Evolutionary conservation across 306 rosid species (phyloP).

Genomic region (Sechiopsis laciniata): DNA sequence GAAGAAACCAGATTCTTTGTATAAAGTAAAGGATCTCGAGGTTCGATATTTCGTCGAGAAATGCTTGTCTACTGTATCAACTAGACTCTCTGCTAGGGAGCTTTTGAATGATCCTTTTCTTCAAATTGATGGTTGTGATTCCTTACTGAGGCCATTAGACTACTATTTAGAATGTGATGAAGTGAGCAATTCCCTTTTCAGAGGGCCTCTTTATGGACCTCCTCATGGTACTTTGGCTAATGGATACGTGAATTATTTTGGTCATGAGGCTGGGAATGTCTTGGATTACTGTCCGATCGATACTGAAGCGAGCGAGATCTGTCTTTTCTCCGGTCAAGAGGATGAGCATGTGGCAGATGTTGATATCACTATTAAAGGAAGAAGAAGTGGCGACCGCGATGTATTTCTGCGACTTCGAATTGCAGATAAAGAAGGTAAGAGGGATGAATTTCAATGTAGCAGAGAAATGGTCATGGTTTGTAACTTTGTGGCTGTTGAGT

Average conservation of each 20-base stretch:
- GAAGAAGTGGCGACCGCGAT: conserved; percentile 61
- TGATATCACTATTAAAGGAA: conserved; percentile 67
- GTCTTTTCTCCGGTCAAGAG: conserved; percentile 66
- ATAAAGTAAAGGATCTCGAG: conserved; percentile 68
- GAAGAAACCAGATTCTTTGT: conserved; percentile 70
- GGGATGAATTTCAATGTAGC: conserved; percentile 3
- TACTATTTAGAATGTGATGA: conserved; percentile 51
- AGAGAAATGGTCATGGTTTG: neutral
- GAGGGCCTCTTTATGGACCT: conserved; percentile 45
- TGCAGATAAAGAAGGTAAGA: conserved; percentile 80
- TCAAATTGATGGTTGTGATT: conserved; percentile 57
- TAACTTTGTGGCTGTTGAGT: neutral
- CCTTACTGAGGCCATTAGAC: conserved; percentile 37
- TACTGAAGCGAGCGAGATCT: conserved; percentile 44
- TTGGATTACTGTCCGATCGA: conserved; percentile 35
- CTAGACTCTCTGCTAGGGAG: conserved; percentile 75
- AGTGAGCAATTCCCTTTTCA: conserved; percentile 33
- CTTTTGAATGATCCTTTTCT: conserved; percentile 85
- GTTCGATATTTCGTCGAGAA: conserved; percentile 72
- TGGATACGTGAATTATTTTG: conserved; percentile 40
- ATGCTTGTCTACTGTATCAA: conserved; percentile 74
- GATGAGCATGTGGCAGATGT: conserved; percentile 54
- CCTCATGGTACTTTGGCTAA: conserved; percentile 34
- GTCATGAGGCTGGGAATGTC: conserved; percentile 40
- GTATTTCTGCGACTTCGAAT: conserved; percentile 86